These are phyloP conservation scores for Phytophthora capsici DNA, from an alignment of 352 stramenopile species.

Conservation along the genomic window DNA sequence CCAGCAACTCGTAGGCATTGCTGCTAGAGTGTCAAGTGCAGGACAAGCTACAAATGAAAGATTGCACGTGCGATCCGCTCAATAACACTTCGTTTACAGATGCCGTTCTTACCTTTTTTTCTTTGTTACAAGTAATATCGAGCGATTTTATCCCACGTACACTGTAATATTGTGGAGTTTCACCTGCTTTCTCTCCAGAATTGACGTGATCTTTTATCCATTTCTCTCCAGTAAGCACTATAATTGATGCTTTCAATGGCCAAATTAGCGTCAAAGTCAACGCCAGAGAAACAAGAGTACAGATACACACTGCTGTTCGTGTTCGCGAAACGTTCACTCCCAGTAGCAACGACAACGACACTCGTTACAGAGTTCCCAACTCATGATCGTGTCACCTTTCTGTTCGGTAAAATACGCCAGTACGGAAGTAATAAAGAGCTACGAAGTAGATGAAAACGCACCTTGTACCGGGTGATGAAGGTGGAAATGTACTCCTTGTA, in stretches of 20 bases:
- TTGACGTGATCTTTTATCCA: constrained; percentile 41
- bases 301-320: constrained; percentile 41
- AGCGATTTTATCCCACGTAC: constrained; percentile 11
- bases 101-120: neutral
- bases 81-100: neutral
- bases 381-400: constrained; percentile 40
- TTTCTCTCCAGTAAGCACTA: constrained; percentile 25
- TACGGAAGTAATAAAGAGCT: neutral
- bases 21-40: neutral
- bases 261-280: constrained; percentile 41
- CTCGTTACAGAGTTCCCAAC: constrained; percentile 29
- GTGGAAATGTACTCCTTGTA: constrained; percentile 41
- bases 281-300: constrained; percentile 36
- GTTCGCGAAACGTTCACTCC: constrained; percentile 43
- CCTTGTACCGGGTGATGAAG: constrained; percentile 25
- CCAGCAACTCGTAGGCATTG: too few relatives aligned
- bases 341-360: constrained; percentile 31
- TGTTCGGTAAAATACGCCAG: neutral
- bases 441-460: neutral
- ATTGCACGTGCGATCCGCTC: neutral
- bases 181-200: constrained; percentile 38
- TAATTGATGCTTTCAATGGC: constrained; percentile 41
- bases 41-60: neutral
- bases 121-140: too few relatives aligned
- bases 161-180: constrained; percentile 24